Conservation (phyloP, 2,329 filamentous ascomycete genomes). For the Rhexocercosporidium sp. region DNA sequence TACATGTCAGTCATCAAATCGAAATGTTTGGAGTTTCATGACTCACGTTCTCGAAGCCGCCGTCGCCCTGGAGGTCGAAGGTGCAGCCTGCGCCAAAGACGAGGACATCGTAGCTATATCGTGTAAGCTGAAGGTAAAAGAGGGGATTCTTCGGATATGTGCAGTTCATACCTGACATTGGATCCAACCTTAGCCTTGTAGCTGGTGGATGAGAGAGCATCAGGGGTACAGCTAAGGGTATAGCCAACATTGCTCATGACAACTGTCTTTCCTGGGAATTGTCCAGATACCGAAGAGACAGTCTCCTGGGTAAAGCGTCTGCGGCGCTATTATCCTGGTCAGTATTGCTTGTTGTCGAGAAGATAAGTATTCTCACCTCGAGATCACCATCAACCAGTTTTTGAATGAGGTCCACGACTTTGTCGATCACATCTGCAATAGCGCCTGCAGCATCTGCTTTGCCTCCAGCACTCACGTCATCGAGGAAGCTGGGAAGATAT, state of each 20-base stretch:
- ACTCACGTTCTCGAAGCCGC: conserved; percentile 8
- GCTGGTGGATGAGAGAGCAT: conserved; percentile 17
- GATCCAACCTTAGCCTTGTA: conserved; percentile 29
- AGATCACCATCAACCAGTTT: conserved; percentile 26
- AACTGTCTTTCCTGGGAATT: conserved; percentile 24
- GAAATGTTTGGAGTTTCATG: no score
- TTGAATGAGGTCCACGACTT: conserved; percentile 24
- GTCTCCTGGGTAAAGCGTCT: conserved; percentile 30
- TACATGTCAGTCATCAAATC: not conserved
- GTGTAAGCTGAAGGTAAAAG: not conserved
- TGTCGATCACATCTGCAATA: conserved; percentile 22
- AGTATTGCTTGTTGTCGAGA: not conserved
- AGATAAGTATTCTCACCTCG: conserved; percentile 6
- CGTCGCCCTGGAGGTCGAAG: conserved; percentile 22
- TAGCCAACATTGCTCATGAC: conserved; percentile 30
- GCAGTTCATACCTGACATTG: conserved; percentile 17
- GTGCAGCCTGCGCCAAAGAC: conserved; percentile 22
- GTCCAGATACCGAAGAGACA: conserved; percentile 13
- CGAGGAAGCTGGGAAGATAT: not conserved
- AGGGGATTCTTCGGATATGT: not conserved
- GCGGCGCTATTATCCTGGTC: conserved; percentile 15
- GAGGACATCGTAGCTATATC: conserved; percentile 23
- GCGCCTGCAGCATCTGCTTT: conserved; percentile 20
- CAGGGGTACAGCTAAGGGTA: conserved; percentile 14
- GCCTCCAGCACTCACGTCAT: conserved; percentile 10